These are phyloP conservation scores for Linum lewisii DNA, from an alignment of 345 rosid genomes.

Conservation along the genomic window DNA sequence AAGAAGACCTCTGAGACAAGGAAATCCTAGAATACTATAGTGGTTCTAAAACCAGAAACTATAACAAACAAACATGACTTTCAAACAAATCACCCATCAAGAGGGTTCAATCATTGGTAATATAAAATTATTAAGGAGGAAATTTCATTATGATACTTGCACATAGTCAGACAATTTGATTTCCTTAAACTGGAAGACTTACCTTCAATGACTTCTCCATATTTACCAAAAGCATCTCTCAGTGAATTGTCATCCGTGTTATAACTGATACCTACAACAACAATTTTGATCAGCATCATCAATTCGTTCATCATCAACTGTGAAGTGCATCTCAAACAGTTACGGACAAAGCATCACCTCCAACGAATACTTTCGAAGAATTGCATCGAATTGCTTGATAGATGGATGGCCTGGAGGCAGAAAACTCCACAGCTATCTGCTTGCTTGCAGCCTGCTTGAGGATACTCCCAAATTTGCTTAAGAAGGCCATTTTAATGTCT, in stretches of 20 bases:
- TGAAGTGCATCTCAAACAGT: neutral
- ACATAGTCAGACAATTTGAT: neutral
- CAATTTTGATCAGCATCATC: neutral
- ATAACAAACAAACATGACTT: too few species aligned
- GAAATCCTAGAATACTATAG: neutral
- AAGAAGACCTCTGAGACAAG: neutral
- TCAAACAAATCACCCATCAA: too few species aligned
- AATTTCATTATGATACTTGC: neutral
- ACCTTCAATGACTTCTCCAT: slow-evolving; percentile 84
- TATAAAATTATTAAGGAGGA: neutral
- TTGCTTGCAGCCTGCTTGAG: slow-evolving; percentile 53
- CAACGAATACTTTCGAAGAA: slow-evolving; percentile 78
- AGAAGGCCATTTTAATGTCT: slow-evolving; percentile 53
- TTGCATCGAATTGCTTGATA: slow-evolving; percentile 63
- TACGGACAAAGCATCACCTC: slow-evolving; percentile 38
- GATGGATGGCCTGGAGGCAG: slow-evolving; percentile 52
- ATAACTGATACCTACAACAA: slow-evolving; percentile 57
- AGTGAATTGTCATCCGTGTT: slow-evolving; percentile 53
- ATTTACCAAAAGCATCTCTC: slow-evolving; percentile 61
- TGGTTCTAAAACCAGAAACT: too few species aligned
- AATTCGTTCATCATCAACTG: neutral
- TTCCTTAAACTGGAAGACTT: neutral
- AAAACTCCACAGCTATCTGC: slow-evolving; percentile 34
- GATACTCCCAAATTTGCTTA: slow-evolving; percentile 60
- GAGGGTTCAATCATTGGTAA: neutral